Evolutionary conservation across 768 basidiomycete genomes (phyloP).

Genomic region (Boletales sp.): DNA sequence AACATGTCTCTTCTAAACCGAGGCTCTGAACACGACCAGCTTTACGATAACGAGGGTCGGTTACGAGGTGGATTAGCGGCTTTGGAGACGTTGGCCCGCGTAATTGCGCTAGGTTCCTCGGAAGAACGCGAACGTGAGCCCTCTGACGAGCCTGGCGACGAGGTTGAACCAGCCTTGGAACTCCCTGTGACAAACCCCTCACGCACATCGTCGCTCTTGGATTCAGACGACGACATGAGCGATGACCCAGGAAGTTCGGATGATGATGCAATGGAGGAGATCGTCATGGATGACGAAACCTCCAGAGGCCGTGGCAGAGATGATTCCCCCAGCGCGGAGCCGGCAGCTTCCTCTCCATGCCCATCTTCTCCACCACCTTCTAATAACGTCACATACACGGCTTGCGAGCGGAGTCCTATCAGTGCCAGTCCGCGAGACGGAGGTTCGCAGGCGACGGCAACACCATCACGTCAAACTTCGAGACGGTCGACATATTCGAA

Average conservation of each 20-base stretch:
- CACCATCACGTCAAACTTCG: constrained; percentile 54
- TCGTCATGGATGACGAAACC: constrained; percentile 69
- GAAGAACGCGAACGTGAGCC: constrained; percentile 51
- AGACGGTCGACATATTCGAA: constrained; percentile 40
- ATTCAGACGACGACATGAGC: constrained; percentile 79
- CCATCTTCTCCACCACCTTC: constrained; percentile 28
- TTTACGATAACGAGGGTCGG: constrained; percentile 82
- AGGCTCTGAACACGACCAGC: constrained; percentile 54
- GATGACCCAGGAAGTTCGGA: constrained; percentile 71
- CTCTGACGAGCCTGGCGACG: constrained; percentile 55
- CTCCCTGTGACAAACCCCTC: constrained; percentile 60
- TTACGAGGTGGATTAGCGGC: constrained; percentile 83
- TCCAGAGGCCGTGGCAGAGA: constrained; percentile 22
- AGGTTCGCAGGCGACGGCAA: constrained; percentile 34
- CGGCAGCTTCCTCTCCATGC: constrained; percentile 29
- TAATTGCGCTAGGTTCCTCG: constrained; percentile 64
- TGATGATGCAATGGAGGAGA: constrained; percentile 81
- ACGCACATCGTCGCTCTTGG: constrained; percentile 48
- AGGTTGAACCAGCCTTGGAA: constrained; percentile 61
- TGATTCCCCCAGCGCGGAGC: constrained; percentile 31
- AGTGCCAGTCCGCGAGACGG: constrained; percentile 29
- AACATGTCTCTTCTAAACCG: constrained; percentile 97
- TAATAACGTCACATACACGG: constrained; percentile 26
- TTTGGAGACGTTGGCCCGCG: constrained; percentile 82
- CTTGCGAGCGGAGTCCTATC: constrained; percentile 24